These are phyloP conservation scores for Populus davidiana DNA, from an alignment of 345 rosid genomes.

Conservation along the genomic window DNA sequence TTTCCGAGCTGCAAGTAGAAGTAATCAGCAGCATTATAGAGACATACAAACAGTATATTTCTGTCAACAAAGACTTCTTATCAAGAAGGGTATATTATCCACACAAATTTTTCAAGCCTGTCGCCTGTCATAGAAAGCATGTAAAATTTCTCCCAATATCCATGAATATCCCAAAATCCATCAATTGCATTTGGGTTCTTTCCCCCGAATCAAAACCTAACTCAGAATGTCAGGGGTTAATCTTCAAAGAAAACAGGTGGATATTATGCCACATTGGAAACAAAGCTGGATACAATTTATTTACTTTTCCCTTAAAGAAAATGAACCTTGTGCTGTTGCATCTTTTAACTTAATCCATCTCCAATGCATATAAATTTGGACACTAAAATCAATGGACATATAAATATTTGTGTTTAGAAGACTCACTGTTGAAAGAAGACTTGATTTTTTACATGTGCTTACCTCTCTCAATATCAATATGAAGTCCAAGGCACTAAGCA, in stretches of 20 bases:
- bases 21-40: not conserved
- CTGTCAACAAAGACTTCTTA: not conserved
- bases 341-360: not conserved
- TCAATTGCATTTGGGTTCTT: not conserved
- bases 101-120: not conserved
- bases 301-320: not conserved
- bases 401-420: not conserved
- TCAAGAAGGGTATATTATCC: not conserved
- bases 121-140: not conserved
- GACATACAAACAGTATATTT: not conserved
- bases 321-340: not conserved
- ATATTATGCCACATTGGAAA: not conserved
- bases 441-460: conserved; percentile 2
- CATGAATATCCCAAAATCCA: not conserved
- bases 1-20: conserved; percentile 27
- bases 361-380: not conserved
- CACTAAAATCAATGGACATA: not conserved
- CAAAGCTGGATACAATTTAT: not conserved
- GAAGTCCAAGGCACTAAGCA: conserved; percentile 34
- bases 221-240: not conserved
- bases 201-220: not conserved
- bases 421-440: conserved; percentile 2
- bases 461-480: conserved; percentile 37
- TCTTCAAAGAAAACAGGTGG: not conserved
- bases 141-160: not conserved